Base-by-base conservation (phyloP, 257 asterid species). In the Nicotiana attenuata region DNA sequence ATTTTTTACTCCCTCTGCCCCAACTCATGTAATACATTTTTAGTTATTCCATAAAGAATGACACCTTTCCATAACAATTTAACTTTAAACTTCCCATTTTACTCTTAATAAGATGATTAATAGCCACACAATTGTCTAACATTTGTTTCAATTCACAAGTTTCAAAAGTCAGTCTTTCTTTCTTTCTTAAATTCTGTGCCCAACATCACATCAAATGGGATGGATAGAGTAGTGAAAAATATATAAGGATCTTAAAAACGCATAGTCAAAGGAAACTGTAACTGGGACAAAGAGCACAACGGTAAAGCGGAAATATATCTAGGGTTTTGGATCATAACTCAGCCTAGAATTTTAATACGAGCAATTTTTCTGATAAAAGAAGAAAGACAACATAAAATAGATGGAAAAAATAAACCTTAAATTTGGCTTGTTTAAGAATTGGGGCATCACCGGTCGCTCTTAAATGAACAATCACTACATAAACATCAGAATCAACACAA, bases 361-460 rank as follows among this genome's bases (percentile, higher is more conserved):
- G 20, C 20, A 28, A 64, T 26, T 14, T 6, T 15, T 65, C 20
- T 65, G 13, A 65, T 28, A 65, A 65, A 56, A 5, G 66, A 63
- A 63, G 6, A 28, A 19, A 35, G 9, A 67, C 3, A 20, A 68
- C 2, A 6, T 11, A 5, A 1, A 65, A 73, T 22, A 50, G 20
- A 7, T 1, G 10, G 52, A 79, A 7, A 53, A 82, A 5, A 20
- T 61, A 31, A 65, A 95, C 99, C 99, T 94, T 96, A 90, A 96
- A 92, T 87, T 96, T 96, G 26, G 99, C 87, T 88, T 92, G 99
- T 85, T 92, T 96, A 81, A 96, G 97, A 75, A 96, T 96, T 55
- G 99, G 97, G 17, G 98, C 98, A 50, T 96, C 99, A 9, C 99
- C 99, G 50, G 99, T 96, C 20, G 98, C 98, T 85, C 99, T 90